Evolutionary conservation across 2,329 filamentous ascomycete genomes (phyloP).

Genomic region (Aspergillus ibericus): DNA sequence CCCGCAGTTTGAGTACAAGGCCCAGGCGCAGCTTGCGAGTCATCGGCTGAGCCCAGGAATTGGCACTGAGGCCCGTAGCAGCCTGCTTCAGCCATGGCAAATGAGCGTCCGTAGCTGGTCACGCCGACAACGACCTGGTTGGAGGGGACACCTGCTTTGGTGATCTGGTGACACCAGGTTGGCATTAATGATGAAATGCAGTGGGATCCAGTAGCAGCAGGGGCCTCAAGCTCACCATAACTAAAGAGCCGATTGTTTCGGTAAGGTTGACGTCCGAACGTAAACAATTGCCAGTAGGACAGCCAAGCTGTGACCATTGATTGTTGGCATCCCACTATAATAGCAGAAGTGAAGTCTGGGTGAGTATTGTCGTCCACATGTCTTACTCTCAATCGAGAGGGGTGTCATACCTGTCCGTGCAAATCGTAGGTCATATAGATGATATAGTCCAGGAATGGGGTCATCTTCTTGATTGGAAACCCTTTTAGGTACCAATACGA

Average conservation of each 20-base stretch:
- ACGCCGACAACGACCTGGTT: conserved; percentile 5
- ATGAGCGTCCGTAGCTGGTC: conserved; percentile 6
- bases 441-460: conserved; percentile 15
- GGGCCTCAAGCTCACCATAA: neutral
- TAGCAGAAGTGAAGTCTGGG: neutral
- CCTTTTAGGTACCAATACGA: conserved; percentile 31
- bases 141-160: conserved; percentile 3
- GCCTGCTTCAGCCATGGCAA: conserved; percentile 1
- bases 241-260: neutral
- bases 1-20: conserved; percentile 8
- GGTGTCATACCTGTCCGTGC: conserved; percentile 10
- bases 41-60: neutral
- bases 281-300: conserved; percentile 10
- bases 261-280: conserved; percentile 11
- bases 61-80: conserved; percentile 2
- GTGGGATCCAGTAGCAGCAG: neutral
- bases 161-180: neutral
- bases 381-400: neutral
- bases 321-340: conserved; percentile 11
- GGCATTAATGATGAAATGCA: neutral
- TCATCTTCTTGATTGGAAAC: conserved; percentile 17
- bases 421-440: conserved; percentile 24
- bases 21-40: conserved; percentile 1
- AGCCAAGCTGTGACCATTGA: conserved; percentile 5
- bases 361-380: neutral